Evolutionary conservation across 1,284 basidiomycete genomes (phyloP), one percentile per base, ranked within the genome.

Genomic region (Thelephora terrestris): DNA sequence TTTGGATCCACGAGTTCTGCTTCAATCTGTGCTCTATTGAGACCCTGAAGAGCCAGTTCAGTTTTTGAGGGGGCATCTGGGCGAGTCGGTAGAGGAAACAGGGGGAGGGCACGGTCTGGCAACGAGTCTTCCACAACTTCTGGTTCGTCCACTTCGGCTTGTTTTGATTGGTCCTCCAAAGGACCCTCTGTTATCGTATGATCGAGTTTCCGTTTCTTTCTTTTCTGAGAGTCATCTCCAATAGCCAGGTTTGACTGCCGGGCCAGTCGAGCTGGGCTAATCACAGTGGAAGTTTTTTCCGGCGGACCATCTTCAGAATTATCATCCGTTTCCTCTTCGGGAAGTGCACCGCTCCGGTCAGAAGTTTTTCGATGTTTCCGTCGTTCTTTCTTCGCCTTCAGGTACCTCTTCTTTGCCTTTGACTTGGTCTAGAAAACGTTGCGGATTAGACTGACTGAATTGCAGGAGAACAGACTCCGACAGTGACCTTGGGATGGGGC

Each of bases 51-150:
- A 4, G 79, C 79, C 16, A 92, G 76, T 18, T 76, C 67, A 7
- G 75, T 68, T 54, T 79, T 79, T 23, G 81, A 82, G 1, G 89
- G 88, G 1, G 83, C 79, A 52, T 82, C 70, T 0, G 88, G 88
- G 27, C 75, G 69, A 4, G 70, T 69, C 5, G 89, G 87, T 5
- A 81, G 65, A 2, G 91, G 86, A 60, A 94, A 92, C 1, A 71
- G 72, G 0, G 81, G 77, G 3, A 88, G 68, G 14, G 71, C 53
- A 7, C 64, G 62, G 6, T 59, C 58, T 6, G 63, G 64, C 14
- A 61, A 58, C 7, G 67, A 62, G 59, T 20, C 61, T 60, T 20
- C 35, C 56, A 10, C 47, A 20, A 52, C 43, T 52, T 52, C 50
- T 49, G 50, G 45, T 49, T 53, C 47, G 42, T 55, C 39, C 24